Percentiles rank a stretch among this genome's conserved stretches.
phyloP scores from a whole-genome alignment of 345 rosid genomes.

The Melaleuca quinquenervia region DNA sequence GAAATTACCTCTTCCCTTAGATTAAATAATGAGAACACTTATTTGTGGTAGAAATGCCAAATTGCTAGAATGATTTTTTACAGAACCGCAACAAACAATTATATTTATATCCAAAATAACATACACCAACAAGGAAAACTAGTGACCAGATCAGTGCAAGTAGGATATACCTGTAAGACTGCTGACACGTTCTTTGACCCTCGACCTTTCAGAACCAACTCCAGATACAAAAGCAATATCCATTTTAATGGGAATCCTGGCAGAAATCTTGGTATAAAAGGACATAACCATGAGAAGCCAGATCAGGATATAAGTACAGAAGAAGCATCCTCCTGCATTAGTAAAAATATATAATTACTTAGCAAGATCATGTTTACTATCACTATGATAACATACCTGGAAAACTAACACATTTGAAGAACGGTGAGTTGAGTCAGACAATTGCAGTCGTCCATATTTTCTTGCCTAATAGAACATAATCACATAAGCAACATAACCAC shows the following conservation, averaged over 20 bases:
- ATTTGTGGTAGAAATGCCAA: neutral
- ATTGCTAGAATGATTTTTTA: neutral
- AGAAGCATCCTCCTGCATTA: neutral
- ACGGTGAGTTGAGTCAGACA: slow-evolving; percentile 47
- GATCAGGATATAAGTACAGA: neutral
- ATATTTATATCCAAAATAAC: neutral
- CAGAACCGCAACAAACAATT: neutral
- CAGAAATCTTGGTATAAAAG: slow-evolving; percentile 46
- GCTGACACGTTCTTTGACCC: slow-evolving; percentile 43
- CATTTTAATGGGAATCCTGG: slow-evolving; percentile 40
- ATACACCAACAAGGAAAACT: neutral
- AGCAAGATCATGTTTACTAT: neutral
- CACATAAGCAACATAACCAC: neutral
- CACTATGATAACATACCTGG: slow-evolving; percentile 40
- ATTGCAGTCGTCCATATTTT: slow-evolving; percentile 37
- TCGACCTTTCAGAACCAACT: slow-evolving; percentile 18
- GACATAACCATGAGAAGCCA: slow-evolving; percentile 1
- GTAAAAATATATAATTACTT: neutral
- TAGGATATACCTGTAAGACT: slow-evolving; percentile 59
- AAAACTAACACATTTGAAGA: slow-evolving; percentile 62
- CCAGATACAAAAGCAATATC: slow-evolving; percentile 79
- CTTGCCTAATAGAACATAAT: slow-evolving; percentile 26
- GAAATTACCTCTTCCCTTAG: neutral
- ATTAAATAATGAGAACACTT: neutral
- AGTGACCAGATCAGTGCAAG: neutral